Conservation (phyloP, 169 alveolate genomes). For the Plasmodium yoelii region DNA sequence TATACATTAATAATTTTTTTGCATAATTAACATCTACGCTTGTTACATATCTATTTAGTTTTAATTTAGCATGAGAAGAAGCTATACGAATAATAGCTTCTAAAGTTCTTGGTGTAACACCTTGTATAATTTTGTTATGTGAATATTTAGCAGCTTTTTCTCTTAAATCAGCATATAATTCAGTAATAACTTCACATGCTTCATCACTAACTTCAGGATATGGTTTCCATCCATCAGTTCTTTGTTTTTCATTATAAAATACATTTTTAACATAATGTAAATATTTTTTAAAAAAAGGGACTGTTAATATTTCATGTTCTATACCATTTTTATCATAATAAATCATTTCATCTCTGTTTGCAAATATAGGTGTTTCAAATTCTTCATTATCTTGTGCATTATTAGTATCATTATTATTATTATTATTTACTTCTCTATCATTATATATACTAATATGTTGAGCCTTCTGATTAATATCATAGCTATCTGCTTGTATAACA, state of each 20-base stretch:
- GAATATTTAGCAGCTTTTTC: slow-evolving; percentile 78
- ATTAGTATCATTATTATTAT: slow-evolving; percentile 69
- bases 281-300: slow-evolving; percentile 83
- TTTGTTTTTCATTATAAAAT: slow-evolving; percentile 82
- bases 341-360: slow-evolving; percentile 82
- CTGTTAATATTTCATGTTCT: slow-evolving; percentile 83
- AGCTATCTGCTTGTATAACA: slow-evolving; percentile 84
- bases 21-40: slow-evolving; percentile 85
- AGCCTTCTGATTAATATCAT: slow-evolving; percentile 80
- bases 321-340: slow-evolving; percentile 82
- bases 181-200: slow-evolving; percentile 86
- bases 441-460: slow-evolving; percentile 73
- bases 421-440: slow-evolving; percentile 69
- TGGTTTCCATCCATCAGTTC: slow-evolving; percentile 84
- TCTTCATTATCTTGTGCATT: slow-evolving; percentile 75
- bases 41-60: slow-evolving; percentile 86
- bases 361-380: slow-evolving; percentile 78
- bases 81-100: slow-evolving; percentile 92
- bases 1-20: slow-evolving; percentile 85
- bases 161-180: slow-evolving; percentile 84
- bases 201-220: slow-evolving; percentile 87
- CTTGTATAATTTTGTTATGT: slow-evolving; percentile 81
- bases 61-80: slow-evolving; percentile 90
- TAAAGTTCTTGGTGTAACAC: slow-evolving; percentile 89
- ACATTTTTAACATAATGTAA: slow-evolving; percentile 83